Evolutionary conservation across 2,329 filamentous ascomycete species (phyloP), one percentile per base, ranked within the genome.

Genomic region (Pyrenochaeta sp.): DNA sequence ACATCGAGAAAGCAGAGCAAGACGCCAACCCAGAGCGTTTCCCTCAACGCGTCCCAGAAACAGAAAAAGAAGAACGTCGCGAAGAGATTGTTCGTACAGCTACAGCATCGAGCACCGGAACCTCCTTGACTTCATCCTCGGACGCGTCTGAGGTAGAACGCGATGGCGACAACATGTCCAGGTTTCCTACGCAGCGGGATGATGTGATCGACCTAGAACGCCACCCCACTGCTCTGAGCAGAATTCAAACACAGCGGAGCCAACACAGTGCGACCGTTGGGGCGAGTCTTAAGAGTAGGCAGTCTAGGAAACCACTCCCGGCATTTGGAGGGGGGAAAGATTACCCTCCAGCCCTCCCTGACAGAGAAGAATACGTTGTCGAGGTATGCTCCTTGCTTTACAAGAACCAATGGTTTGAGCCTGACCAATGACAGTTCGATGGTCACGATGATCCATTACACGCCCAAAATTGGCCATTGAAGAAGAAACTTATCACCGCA

Each of bases 401-500:
- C n/a, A n/a, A n/a, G n/a, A n/a, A n/a, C n/a, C n/a, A n/a, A n/a
- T n/a, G n/a, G n/a, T n/a, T n/a, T n/a, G n/a, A n/a, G n/a, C n/a
- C n/a, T n/a, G n/a, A n/a, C n/a, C n/a, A n/a, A n/a, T n/a, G n/a
- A n/a, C n/a, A n/a, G 27, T 96, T 96, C 63, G 87, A 92, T 57
- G 91, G 90, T 0, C 86, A 84, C 1, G 80, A 91, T 53, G 91
- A 96, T 61, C 90, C 90, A 2, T 65, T 92, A 48, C 90, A 96
- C 70, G 87, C 90, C 1, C 88, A 93, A 73, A 96, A 96, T 68
- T 96, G 91, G 91, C 80, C 88, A 0, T 63, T 88, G 40, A 82
- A 75, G 65, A 92, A 89, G 76, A 96, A 96, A 84, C 35, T 90
- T 26, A 58, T 81, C 4, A 89, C 86, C 0, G 82, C 84, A 14